Conservation (phyloP, 441 rosid species). For the Kokia cookei region DNA sequence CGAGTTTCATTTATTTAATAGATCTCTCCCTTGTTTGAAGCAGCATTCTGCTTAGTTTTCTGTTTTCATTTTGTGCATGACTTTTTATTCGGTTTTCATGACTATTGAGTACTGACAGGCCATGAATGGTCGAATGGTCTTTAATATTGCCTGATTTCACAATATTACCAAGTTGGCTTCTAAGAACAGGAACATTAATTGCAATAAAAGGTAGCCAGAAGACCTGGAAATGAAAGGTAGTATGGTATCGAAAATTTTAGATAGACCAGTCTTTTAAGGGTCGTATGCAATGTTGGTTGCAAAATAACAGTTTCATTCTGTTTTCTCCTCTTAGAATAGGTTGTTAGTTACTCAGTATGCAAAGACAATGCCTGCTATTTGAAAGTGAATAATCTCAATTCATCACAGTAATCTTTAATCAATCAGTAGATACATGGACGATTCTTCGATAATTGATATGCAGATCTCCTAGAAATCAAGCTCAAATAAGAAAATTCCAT, state of each 20-base stretch:
- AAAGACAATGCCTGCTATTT: not conserved
- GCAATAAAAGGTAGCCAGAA: not conserved
- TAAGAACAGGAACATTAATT: not conserved
- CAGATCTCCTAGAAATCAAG: not conserved
- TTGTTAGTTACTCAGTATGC: too few species aligned
- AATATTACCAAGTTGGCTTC: not conserved
- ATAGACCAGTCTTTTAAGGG: too few species aligned
- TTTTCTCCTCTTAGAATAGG: too few species aligned
- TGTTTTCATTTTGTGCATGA: not conserved
- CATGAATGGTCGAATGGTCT: not conserved
- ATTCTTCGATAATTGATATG: not conserved
- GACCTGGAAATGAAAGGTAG: not conserved
- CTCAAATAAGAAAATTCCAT: not conserved
- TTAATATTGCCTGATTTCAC: not conserved
- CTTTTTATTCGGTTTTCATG: not conserved
- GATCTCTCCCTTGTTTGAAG: not conserved
- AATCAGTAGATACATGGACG: not conserved
- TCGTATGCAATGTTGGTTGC: too few species aligned
- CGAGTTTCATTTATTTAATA: not conserved
- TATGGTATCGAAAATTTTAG: too few species aligned
- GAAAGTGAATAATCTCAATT: not conserved
- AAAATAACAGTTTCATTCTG: too few species aligned
- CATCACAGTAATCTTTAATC: not conserved
- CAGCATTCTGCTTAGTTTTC: not conserved
- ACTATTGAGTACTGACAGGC: not conserved